Evolutionary conservation across 495 filamentous ascomycete species (phyloP), one percentile per base, ranked within the genome.

Genomic region (Neurospora sp.): DNA sequence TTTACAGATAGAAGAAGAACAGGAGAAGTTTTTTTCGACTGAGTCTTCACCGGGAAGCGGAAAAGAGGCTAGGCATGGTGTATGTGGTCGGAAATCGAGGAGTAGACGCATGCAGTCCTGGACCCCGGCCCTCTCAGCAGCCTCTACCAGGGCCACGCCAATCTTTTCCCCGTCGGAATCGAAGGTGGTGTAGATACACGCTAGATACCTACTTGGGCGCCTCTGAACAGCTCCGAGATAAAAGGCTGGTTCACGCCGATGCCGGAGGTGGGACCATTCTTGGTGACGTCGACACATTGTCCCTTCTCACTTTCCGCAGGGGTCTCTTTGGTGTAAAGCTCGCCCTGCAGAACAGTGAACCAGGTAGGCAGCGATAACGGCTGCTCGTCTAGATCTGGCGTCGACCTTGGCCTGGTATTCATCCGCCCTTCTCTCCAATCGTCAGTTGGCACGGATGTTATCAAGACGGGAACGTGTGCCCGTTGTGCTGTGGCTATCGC

Each of bases 11-110:
- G 39, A 11, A 7, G 37, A 38, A 38, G 6, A 38, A 38, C 37
- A 8, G 12, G 1, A 12, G 35, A 35, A 35, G 35, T 4, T 35
- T 35, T 35, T 35, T 35, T 35, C 35, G 0, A 35, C 5, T 35
- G 35, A 35, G 35, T 12, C 11, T 41, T 41, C 5, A 41, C 4
- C 12, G 0, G 3, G 39, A 41, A 14, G 39, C 39, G 39, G 12
- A 41, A 1, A 41, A 12, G 11, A 41, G 12, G 39, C 4, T 90
- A 90, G 18, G 87, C 89, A 5, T 92, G 90, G 80, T 99, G n/a
- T n/a, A n/a, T n/a, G n/a, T n/a, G 95, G 78, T 98, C 95, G 4
- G 96, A 95, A 93, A 98, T 96, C 73, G 93, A 94, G 77, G 92
- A 96, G 83, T 96, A 99, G 81, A 99, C 88, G 81, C 94, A 97